Evolutionary conservation across 306 rosid genomes (phyloP).

Genomic region (Pyrus communis): DNA sequence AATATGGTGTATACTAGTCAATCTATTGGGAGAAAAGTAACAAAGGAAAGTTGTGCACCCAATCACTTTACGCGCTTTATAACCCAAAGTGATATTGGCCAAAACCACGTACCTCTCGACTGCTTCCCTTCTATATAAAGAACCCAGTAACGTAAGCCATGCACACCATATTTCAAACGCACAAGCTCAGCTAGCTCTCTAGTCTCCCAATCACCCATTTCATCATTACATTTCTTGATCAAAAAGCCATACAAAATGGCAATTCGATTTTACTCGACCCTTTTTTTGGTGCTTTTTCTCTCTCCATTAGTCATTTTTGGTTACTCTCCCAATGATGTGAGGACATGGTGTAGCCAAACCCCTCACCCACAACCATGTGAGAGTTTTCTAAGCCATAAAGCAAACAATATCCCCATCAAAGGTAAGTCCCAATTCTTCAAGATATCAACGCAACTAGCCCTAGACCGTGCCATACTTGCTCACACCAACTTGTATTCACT

Average conservation of each 20-base stretch:
- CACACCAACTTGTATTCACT: slow-evolving; percentile 20
- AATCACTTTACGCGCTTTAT: no score
- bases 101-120: no score
- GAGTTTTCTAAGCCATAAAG: slow-evolving; percentile 34
- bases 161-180: neutral
- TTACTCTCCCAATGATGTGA: slow-evolving; percentile 28
- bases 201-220: neutral
- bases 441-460: slow-evolving; percentile 39
- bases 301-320: slow-evolving; percentile 6
- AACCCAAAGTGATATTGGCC: no score
- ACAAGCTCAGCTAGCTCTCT: neutral
- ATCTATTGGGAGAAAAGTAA: no score
- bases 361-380: slow-evolving; percentile 73
- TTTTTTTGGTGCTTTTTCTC: slow-evolving; percentile 3
- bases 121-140: slow-evolving; percentile 8
- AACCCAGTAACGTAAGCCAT: neutral
- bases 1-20: neutral
- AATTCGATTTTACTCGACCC: neutral
- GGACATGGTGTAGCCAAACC: slow-evolving; percentile 75
- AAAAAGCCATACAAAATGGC: slow-evolving; percentile 11
- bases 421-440: slow-evolving; percentile 53
- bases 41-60: no score
- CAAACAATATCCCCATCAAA: slow-evolving; percentile 26
- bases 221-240: neutral
- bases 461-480: slow-evolving; percentile 42